A percentile compares a stretch with the other conserved stretches of the same genome.
Conservation (phyloP, 192 early-diverging fungal genomes). For the Neocallimastix lanati region DNA sequence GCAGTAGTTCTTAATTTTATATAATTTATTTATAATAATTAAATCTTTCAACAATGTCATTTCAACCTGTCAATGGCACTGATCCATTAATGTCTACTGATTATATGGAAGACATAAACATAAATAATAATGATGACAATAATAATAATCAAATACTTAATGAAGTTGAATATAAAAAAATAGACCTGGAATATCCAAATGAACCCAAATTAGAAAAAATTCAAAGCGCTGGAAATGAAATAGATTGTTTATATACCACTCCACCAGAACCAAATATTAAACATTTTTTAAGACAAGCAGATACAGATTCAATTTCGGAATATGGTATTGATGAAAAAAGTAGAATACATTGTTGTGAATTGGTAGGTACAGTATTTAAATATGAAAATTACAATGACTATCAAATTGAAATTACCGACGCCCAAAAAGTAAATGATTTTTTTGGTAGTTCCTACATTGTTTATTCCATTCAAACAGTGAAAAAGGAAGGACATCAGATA, state of each 20-base stretch:
- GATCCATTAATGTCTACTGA: neutral
- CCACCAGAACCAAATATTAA: neutral
- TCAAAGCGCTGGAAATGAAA: neutral
- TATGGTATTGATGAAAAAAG: neutral
- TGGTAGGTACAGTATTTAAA: neutral
- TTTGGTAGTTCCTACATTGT: slow-evolving; percentile 20
- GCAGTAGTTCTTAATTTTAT: no score
- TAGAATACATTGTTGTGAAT: neutral
- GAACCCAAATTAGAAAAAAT: neutral
- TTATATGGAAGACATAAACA: neutral
- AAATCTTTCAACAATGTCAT: neutral
- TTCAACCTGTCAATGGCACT: neutral
- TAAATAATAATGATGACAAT: neutral
- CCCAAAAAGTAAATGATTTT: neutral
- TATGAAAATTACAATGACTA: neutral
- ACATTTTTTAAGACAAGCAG: neutral
- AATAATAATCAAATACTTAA: neutral
- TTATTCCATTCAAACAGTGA: slow-evolving; percentile 27
- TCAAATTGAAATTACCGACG: neutral
- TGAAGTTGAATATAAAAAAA: neutral
- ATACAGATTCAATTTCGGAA: neutral
- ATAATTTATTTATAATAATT: no score
- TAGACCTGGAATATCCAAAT: neutral
- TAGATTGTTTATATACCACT: neutral
- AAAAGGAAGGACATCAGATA: neutral